These are phyloP conservation scores for Liquidambar formosana DNA, from an alignment of 164 flowering plant genomes.

Conservation along the genomic window DNA sequence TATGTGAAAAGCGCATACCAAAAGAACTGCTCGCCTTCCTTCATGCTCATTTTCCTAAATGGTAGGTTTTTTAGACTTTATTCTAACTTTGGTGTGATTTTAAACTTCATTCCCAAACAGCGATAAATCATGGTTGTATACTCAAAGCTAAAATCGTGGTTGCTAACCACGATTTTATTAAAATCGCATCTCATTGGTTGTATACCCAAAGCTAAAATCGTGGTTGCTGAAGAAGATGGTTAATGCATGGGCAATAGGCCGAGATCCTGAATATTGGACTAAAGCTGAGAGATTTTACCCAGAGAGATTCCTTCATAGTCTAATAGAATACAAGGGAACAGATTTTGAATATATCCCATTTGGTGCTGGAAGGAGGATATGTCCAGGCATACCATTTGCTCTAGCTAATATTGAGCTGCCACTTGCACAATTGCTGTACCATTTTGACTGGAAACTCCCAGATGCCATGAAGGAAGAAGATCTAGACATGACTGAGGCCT, in stretches of 20 bases:
- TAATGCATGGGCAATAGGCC: conserved; percentile 38
- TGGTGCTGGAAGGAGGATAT: conserved; percentile 41
- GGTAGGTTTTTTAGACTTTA: no score
- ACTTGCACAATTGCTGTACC: conserved; percentile 29
- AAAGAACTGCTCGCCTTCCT: no score
- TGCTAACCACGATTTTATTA: no score
- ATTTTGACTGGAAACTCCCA: conserved; percentile 38
- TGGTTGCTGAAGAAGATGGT: no score
- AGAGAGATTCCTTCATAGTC: conserved; percentile 33
- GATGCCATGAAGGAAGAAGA: conserved; percentile 21
- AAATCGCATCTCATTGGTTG: no score
- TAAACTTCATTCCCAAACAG: no score
- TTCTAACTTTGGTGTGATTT: no score
- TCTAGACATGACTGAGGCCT: conserved; percentile 32
- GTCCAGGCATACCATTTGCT: conserved; percentile 34
- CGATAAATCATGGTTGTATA: no score
- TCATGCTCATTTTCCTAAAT: no score
- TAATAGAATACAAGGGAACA: conserved; percentile 31
- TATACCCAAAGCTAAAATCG: conserved; percentile 28
- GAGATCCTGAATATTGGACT: conserved; percentile 32
- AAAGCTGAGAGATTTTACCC: conserved; percentile 34
- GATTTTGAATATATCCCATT: conserved; percentile 34
- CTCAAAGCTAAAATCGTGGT: no score
- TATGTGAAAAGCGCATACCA: no score
- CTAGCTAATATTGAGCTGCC: conserved; percentile 21